These are phyloP conservation scores for Pulveroboletus sp. DNA, from an alignment of 768 basidiomycete species.

Conservation along the genomic window DNA sequence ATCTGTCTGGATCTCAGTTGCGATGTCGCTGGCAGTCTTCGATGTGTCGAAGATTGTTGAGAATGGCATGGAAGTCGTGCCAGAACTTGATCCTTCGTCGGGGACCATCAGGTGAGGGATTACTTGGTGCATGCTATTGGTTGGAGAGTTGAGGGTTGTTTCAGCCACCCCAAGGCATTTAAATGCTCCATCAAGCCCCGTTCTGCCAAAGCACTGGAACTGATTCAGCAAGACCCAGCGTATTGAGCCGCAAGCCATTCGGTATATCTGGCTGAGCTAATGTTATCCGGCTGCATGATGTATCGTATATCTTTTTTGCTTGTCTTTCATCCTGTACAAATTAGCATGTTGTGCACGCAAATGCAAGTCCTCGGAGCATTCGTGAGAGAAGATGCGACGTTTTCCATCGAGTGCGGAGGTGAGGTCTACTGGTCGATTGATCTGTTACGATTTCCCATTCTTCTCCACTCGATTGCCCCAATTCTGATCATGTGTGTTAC, in stretches of 20 bases:
- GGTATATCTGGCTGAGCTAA: neutral
- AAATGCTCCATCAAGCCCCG: slow-evolving; percentile 59
- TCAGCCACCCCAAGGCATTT: slow-evolving; percentile 59
- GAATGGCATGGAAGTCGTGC: slow-evolving; percentile 47
- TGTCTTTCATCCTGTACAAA: neutral
- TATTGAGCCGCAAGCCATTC: slow-evolving; percentile 10
- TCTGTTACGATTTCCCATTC: neutral
- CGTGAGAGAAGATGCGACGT: neutral
- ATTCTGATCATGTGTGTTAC: neutral
- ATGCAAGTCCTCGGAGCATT: slow-evolving; percentile 4
- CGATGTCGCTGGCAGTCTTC: slow-evolving; percentile 46
- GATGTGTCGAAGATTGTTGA: slow-evolving; percentile 43
- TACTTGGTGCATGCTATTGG: neutral
- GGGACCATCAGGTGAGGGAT: slow-evolving; percentile 57
- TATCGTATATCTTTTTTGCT: neutral
- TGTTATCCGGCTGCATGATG: too few relatives aligned
- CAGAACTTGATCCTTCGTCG: slow-evolving; percentile 52
- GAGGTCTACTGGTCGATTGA: slow-evolving; percentile 3
- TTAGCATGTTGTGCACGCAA: neutral
- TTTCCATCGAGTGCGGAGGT: slow-evolving; percentile 2
- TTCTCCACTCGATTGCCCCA: slow-evolving; percentile 1
- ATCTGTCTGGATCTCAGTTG: slow-evolving; percentile 43
- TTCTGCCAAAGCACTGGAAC: slow-evolving; percentile 49
- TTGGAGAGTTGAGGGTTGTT: neutral
- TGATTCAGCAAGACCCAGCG: slow-evolving; percentile 46